Base-by-base conservation (phyloP, 2,329 filamentous ascomycete genomes). In the Cordyceps cateniannulata region DNA sequence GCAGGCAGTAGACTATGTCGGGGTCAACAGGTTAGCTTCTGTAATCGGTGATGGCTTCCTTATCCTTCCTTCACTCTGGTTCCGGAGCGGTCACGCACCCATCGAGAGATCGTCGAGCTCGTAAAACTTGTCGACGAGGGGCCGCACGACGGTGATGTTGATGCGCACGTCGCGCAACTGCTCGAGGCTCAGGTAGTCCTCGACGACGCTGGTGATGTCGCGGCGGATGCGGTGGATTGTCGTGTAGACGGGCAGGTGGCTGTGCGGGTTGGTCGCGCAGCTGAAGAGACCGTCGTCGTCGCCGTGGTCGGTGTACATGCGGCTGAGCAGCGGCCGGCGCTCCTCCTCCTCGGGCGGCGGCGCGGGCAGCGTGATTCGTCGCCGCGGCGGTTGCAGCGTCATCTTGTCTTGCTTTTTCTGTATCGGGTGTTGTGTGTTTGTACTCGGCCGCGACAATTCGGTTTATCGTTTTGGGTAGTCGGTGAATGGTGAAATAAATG, bases 121-220 rank as follows among this genome's bases (percentile, higher is more conserved):
- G 70, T 91, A 95, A 9, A 93, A 81, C 70, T 90, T 88, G 70
- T 95, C 89, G n/a, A 95, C 89, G 27, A 95, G 76, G 1, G 91
- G 91, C 62, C 91, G 84, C 22, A 95, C 86, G 49, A 95, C 87
- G 1, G 88, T 82, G 55, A 90, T 83, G 70, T 95, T 95, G 79
- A 95, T 91, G 62, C 90, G 84, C 60, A 91, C 87, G 71, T 91
- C 89, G 68, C 87, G 84, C 64, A 96, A 77, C 76, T 95, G 90
- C 66, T 92, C 88, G 60, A 89, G 77, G 61, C 85, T 90, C 69
- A 85, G 72, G 66, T 82, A 82, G 70, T 83, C 81, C 75, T 86
- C 85, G 54, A 87, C 84, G 32, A 86, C 84, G 61, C 81, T 82
- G 63, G 81, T 77, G 62, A 88, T 82, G 71, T 88, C 85, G 70